Evolutionary conservation across 345 rosid species (phyloP).

Genomic region (Clausena lansium): DNA sequence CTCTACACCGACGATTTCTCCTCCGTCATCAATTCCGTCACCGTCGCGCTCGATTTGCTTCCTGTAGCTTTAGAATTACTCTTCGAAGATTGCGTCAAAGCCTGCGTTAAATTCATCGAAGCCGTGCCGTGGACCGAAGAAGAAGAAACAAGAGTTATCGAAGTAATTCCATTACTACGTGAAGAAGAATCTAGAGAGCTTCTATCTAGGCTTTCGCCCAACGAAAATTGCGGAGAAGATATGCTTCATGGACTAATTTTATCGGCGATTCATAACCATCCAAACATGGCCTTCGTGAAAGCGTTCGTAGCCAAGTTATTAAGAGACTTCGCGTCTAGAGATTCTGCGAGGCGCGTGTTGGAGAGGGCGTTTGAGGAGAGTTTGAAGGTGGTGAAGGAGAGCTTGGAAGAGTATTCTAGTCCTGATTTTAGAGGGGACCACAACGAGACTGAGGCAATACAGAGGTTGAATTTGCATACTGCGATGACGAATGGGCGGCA

Average conservation of each 20-base stretch:
- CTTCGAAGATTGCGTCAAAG: slow-evolving; percentile 57
- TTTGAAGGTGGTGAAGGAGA: slow-evolving; percentile 56
- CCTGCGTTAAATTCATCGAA: slow-evolving; percentile 51
- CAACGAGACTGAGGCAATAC: slow-evolving; percentile 72
- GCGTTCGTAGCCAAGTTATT: slow-evolving; percentile 64
- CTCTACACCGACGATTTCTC: slow-evolving; percentile 50
- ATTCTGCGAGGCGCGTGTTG: slow-evolving; percentile 52
- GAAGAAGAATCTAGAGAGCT: slow-evolving; percentile 58
- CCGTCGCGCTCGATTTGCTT: slow-evolving; percentile 54
- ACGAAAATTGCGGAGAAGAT: slow-evolving; percentile 44
- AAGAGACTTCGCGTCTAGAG: slow-evolving; percentile 52
- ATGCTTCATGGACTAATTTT: slow-evolving; percentile 60
- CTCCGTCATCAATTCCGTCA: slow-evolving; percentile 31
- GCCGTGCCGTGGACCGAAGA: slow-evolving; percentile 78
- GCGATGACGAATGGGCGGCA: slow-evolving; percentile 61
- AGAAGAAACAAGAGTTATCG: slow-evolving; percentile 51
- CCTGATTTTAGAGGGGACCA: slow-evolving; percentile 67
- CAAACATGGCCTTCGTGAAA: slow-evolving; percentile 56
- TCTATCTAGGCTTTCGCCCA: slow-evolving; percentile 42
- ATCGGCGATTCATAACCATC: slow-evolving; percentile 46
- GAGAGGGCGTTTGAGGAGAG: slow-evolving; percentile 54
- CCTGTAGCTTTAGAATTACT: slow-evolving; percentile 57
- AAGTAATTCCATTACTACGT: slow-evolving; percentile 38
- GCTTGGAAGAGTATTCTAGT: slow-evolving; percentile 68
- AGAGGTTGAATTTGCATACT: slow-evolving; percentile 62